Evolutionary conservation across 768 basidiomycete species (phyloP), one percentile per base, ranked within the genome.

Genomic region (Xerocomellus amylosporus): DNA sequence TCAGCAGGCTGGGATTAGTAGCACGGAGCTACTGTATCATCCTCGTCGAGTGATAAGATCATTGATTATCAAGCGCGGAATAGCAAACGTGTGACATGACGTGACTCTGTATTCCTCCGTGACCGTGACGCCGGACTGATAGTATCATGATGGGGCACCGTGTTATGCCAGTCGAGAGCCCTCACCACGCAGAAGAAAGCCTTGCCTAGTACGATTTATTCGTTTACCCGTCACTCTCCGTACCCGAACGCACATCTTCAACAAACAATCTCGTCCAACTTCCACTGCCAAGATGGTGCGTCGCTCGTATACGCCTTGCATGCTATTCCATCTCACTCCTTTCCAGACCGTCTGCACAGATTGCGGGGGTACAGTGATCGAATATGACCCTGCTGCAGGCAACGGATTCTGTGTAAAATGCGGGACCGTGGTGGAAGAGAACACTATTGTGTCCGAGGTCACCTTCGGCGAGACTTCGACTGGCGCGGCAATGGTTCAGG

Each of bases 401-500:
- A 90, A 90, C 59, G 89, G 88, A 6, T 89, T 92, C 66, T 95
- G 93, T 62, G 81, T 88, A 1, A 76, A 81, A 60, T 98, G 95
- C 62, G 93, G 92, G 43, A 89, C 87, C 8, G 93, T 98, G 17
- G 78, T 96, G 10, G 93, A 96, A 73, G 92, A 97, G 71, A 94
- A 93, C 65, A 84, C 88, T 3, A 93, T 98, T 55, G 92, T 98
- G 10, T 90, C 87, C 58, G 97, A 99, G 68, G 84, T 99, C 51
- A 85, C 86, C 1, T 99, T 99, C 62, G 93, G 93, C n/a, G 97
- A 99, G 77, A 89, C 90, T 5, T 82, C 88, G 12, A 80, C 82
- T 28, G 97, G 97, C 24, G 92, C 94, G 5, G 95, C 96, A 2
- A 91, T 98, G 78, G 95, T 97, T 2, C 90, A 95, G 64, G 97